Evolutionary conservation across 2,329 filamentous ascomycete genomes (phyloP).

Genomic region (Penicillium sp.): DNA sequence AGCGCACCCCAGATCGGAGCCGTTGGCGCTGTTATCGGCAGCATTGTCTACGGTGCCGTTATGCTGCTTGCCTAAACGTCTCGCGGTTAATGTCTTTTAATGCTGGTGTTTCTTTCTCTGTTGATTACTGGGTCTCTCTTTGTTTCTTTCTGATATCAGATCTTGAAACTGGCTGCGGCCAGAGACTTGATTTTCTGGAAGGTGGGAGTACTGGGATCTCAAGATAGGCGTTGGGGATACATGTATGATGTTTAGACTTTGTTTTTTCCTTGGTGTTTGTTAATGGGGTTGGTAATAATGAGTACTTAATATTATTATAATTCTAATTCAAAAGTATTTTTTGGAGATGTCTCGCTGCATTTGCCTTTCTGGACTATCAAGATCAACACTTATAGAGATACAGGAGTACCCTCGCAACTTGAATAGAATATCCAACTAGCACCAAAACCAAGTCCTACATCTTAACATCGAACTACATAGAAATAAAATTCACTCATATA

Average conservation of each 20-base stretch:
- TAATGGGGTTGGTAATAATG: slow-evolving; percentile 3
- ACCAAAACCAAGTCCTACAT: not conserved
- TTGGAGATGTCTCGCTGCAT: not conserved
- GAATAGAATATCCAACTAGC: not conserved
- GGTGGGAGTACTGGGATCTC: not conserved
- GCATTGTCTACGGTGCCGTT: slow-evolving; percentile 15
- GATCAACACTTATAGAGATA: too few relatives aligned
- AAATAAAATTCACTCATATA: not conserved
- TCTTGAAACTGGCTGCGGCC: slow-evolving; percentile 7
- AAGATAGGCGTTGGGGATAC: slow-evolving; percentile 13
- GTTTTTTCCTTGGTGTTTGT: not conserved
- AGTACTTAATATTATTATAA: slow-evolving; percentile 18
- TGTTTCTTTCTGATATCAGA: not conserved
- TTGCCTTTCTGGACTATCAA: too few relatives aligned
- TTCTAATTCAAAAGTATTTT: slow-evolving; percentile 3
- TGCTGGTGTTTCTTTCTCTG: slow-evolving; percentile 9
- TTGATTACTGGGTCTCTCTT: not conserved
- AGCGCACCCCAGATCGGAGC: slow-evolving; percentile 18
- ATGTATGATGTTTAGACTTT: slow-evolving; percentile 4
- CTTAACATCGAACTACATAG: not conserved
- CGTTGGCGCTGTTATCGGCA: slow-evolving; percentile 3
- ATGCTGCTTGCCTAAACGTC: slow-evolving; percentile 28
- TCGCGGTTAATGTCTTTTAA: slow-evolving; percentile 7
- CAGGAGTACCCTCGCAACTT: rapidly evolving
- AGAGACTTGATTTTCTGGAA: not conserved